These are phyloP conservation scores for Phytophthora podocarpi DNA, from an alignment of 352 stramenopile genomes.

Conservation along the genomic window DNA sequence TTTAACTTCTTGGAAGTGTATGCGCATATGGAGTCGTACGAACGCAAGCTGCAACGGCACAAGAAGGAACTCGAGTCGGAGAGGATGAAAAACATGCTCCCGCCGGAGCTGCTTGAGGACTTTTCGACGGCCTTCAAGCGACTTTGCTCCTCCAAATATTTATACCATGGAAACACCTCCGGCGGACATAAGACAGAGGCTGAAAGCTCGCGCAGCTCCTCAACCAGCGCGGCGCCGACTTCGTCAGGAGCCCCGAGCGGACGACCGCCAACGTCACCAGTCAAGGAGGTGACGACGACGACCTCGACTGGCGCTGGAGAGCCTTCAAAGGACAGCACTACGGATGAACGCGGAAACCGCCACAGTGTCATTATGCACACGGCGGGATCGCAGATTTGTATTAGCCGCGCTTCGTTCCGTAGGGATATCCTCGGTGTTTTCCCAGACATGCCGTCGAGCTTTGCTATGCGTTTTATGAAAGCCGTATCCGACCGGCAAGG, in stretches of 20 bases:
- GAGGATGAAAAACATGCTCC: slow-evolving; percentile 87
- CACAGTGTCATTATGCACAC: slow-evolving; percentile 65
- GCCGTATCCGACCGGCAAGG: slow-evolving; percentile 82
- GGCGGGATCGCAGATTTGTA: slow-evolving; percentile 77
- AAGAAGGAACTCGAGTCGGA: slow-evolving; percentile 89
- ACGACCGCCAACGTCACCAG: slow-evolving; percentile 49
- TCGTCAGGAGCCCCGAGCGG: slow-evolving; percentile 24
- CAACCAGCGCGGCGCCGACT: slow-evolving; percentile 20
- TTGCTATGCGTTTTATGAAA: slow-evolving; percentile 91
- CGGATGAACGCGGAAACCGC: slow-evolving; percentile 40
- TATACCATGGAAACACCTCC: slow-evolving; percentile 63
- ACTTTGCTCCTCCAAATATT: slow-evolving; percentile 84
- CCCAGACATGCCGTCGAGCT: slow-evolving; percentile 88
- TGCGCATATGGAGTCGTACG: slow-evolving; percentile 87
- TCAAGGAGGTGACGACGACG: slow-evolving; percentile 37
- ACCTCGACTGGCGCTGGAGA: slow-evolving; percentile 24
- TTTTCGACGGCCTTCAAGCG: slow-evolving; percentile 80
- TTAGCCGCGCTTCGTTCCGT: slow-evolving; percentile 84
- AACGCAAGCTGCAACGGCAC: slow-evolving; percentile 82
- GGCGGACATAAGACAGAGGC: slow-evolving; percentile 34
- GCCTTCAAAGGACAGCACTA: slow-evolving; percentile 43
- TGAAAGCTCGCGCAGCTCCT: slow-evolving; percentile 28
- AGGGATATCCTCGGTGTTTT: slow-evolving; percentile 89
- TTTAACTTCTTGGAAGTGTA: slow-evolving; percentile 91
- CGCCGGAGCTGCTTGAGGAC: slow-evolving; percentile 63